A percentile compares a stretch with the other conserved stretches of the same genome.
Evolutionary conservation across 805 yeast species (phyloP).

Genomic region (Saccharomycopsis sp.): DNA sequence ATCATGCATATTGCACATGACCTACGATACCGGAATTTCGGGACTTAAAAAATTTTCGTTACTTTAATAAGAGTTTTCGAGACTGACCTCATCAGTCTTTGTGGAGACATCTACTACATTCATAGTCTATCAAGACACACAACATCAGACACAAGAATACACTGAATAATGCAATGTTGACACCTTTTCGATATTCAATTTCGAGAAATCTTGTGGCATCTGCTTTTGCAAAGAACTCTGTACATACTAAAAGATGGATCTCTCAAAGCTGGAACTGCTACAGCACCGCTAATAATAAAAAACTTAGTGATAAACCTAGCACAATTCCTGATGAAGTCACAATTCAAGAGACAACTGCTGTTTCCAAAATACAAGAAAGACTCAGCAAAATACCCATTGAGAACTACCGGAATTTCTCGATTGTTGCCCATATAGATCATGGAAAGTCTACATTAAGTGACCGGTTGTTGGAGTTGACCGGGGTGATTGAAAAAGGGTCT

Average conservation of each 20-base stretch:
- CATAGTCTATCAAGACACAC: too few relatives aligned
- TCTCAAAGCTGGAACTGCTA: not conserved
- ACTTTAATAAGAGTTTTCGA: not conserved
- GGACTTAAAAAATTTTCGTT: not conserved
- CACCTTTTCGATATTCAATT: not conserved
- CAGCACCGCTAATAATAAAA: not conserved
- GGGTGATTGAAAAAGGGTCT: slow-evolving; percentile 71
- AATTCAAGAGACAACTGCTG: not conserved
- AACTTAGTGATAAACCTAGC: not conserved
- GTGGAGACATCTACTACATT: too few relatives aligned
- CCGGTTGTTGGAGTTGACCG: slow-evolving; percentile 78
- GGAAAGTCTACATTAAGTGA: slow-evolving; percentile 87
- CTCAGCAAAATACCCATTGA: slow-evolving; percentile 75
- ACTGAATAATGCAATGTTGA: not conserved
- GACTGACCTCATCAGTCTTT: not conserved
- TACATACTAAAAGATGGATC: not conserved
- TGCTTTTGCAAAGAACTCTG: not conserved
- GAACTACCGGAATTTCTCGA: slow-evolving; percentile 83
- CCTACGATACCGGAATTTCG: not conserved
- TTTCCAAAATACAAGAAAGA: slow-evolving; percentile 48
- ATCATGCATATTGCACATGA: not conserved
- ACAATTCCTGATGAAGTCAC: not conserved
- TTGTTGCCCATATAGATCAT: slow-evolving; percentile 94
- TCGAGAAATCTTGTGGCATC: not conserved
- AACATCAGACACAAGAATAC: too few relatives aligned